phyloP scores from a whole-genome alignment of 768 basidiomycete genomes.

The Trametes elegans region DNA sequence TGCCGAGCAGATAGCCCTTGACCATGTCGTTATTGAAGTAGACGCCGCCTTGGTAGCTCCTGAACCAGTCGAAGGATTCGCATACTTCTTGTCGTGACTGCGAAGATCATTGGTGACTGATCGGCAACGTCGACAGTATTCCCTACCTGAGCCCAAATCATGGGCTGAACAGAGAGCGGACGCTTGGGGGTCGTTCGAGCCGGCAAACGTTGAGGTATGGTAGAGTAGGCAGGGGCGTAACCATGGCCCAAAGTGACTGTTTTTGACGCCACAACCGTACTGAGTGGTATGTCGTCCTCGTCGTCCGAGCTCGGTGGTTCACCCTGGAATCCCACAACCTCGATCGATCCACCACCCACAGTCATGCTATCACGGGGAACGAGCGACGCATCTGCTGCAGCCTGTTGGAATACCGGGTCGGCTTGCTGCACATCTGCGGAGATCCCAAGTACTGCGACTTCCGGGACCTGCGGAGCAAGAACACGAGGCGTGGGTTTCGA shows the following conservation, averaged over 20 bases:
- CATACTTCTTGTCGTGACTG: slow-evolving; percentile 85
- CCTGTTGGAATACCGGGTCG: slow-evolving; percentile 16
- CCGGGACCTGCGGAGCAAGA: background rate
- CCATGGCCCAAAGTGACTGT: background rate
- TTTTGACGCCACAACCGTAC: background rate
- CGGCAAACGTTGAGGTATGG: background rate
- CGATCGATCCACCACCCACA: background rate
- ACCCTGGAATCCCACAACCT: background rate
- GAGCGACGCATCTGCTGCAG: slow-evolving; percentile 8
- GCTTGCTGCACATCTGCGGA: background rate
- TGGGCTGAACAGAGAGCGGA: slow-evolving; percentile 29
- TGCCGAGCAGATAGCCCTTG: slow-evolving; percentile 76
- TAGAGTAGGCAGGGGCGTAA: background rate
- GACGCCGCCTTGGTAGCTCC: slow-evolving; percentile 79
- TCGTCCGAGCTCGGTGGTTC: slow-evolving; percentile 2
- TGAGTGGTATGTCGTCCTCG: slow-evolving; percentile 11
- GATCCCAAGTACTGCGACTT: background rate
- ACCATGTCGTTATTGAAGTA: slow-evolving; percentile 59
- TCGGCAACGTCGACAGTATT: background rate
- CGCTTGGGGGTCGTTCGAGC: slow-evolving; percentile 11
- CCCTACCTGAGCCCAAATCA: slow-evolving; percentile 46
- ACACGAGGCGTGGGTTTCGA: background rate
- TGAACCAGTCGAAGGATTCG: slow-evolving; percentile 73
- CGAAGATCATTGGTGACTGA: background rate
- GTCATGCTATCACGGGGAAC: background rate